These are phyloP conservation scores for Alternaria sp. DNA, from an alignment of 2,329 filamentous ascomycete genomes.

Conservation along the genomic window DNA sequence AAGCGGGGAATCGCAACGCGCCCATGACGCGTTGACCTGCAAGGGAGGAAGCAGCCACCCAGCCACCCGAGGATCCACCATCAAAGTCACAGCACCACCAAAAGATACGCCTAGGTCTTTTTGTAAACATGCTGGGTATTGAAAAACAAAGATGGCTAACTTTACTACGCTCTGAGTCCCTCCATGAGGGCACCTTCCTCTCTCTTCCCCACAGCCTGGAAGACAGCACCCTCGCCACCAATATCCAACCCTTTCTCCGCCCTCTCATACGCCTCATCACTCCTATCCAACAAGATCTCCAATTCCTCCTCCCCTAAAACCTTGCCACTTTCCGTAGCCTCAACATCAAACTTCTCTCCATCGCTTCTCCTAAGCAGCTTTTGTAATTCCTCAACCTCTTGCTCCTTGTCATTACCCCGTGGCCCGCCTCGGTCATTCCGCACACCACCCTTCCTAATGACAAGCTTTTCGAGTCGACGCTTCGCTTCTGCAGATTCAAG, in stretches of 20 bases:
- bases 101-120: too few relatives aligned
- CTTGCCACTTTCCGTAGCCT: constrained; percentile 63
- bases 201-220: constrained; percentile 83
- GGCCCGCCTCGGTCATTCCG: constrained; percentile 67
- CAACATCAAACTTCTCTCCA: constrained; percentile 66
- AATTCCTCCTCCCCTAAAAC: constrained; percentile 79
- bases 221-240: constrained; percentile 64
- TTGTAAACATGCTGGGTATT: neutral
- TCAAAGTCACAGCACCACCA: neutral
- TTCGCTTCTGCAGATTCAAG: constrained; percentile 90
- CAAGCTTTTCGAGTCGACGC: constrained; percentile 87
- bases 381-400: constrained; percentile 57
- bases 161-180: constrained; percentile 50
- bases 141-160: neutral
- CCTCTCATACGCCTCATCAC: constrained; percentile 68
- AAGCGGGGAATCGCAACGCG: neutral
- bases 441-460: constrained; percentile 84
- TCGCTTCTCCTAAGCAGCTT: constrained; percentile 66
- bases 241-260: constrained; percentile 81
- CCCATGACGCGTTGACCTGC: neutral
- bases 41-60: neutral
- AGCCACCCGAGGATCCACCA: neutral
- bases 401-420: constrained; percentile 43
- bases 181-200: constrained; percentile 59
- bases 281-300: constrained; percentile 77